Evolutionary conservation across 352 stramenopile genomes (phyloP), one percentile per base, ranked within the genome.

Genomic region (Globisporangium canariense): DNA sequence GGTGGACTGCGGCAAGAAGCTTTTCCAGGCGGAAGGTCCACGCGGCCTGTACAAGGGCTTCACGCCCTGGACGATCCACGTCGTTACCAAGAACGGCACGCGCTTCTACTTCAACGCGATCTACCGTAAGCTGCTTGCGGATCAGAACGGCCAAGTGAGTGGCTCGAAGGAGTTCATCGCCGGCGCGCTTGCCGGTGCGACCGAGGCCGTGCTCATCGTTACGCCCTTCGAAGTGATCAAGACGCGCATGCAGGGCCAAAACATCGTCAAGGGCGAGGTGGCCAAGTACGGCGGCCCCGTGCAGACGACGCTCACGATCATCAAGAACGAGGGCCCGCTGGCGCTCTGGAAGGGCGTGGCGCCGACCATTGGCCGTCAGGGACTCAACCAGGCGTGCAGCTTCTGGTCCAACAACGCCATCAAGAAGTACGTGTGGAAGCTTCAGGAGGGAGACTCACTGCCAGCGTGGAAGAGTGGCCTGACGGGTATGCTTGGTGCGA

Each of bases 161-260:
- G 86, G 83, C 34, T 66, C 75, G 49, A 92, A 91, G 46, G 83
- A 94, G 67, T 94, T 94, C 61, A 57, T 89, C 34, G 97, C 97
- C 28, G 97, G 97, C 30, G 84, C 98, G 6, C 64, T 96, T 4
- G 96, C 90, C 9, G 97, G 97, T 28, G 82, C 97, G 14, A 99
- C 96, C 0, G 97, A 99, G 70, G 97, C 97, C 22, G 81, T 98
- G 73, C 70, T 99, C 7, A 97, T 99, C 56, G 96, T 99, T 5
- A 99, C 96, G 40, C 97, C 97, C 11, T 98, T 98, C 20, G 97
- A 99, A 77, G 97, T 99, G 3, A 98, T 98, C 75, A 99, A 99
- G 83, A 99, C 88, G 84, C 87, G 97, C 61, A 94, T 99, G 81
- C 96, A 99, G 75, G 81, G 83, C 10, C 83, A 94, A 68, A 98